phyloP scores from a whole-genome alignment of 768 basidiomycete genomes.

The Crucibulum laeve region DNA sequence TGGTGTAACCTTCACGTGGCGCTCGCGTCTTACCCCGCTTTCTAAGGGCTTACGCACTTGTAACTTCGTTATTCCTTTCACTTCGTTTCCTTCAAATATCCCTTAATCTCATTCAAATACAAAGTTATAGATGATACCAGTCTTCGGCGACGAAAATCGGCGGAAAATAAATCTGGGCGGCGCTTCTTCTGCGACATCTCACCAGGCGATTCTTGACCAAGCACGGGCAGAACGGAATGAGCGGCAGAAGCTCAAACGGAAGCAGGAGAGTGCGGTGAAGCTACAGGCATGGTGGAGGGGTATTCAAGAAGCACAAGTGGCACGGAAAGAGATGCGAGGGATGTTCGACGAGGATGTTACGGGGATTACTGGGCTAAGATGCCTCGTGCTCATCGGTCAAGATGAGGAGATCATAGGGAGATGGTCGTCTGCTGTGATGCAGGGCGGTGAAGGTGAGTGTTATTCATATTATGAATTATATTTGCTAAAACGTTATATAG shows the following conservation, averaged over 20 bases:
- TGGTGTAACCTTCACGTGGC: too few relatives aligned
- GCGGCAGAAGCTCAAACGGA: constrained; percentile 48
- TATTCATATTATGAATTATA: neutral
- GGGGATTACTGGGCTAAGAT: constrained; percentile 55
- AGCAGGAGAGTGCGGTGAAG: constrained; percentile 51
- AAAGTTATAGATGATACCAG: constrained; percentile 24
- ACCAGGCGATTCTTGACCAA: constrained; percentile 54
- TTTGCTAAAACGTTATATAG: constrained; percentile 1
- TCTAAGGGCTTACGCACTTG: too few relatives aligned
- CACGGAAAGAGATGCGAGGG: constrained; percentile 39
- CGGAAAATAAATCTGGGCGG: constrained; percentile 80
- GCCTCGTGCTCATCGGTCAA: constrained; percentile 57
- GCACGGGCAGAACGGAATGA: constrained; percentile 60
- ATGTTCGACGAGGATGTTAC: constrained; percentile 50
- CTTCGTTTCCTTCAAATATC: too few relatives aligned
- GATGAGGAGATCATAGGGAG: constrained; percentile 40
- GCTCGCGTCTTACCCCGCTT: too few relatives aligned
- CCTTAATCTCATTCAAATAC: too few relatives aligned
- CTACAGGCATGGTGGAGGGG: constrained; percentile 76
- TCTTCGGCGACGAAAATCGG: constrained; percentile 50
- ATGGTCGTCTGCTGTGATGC: constrained; percentile 39
- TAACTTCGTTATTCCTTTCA: too few relatives aligned
- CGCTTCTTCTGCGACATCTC: constrained; percentile 41
- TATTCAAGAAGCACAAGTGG: constrained; percentile 29
- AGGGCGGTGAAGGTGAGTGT: constrained; percentile 23